Evolutionary conservation across 2,329 filamentous ascomycete species (phyloP), one percentile per base, ranked within the genome.

Genomic region (Diplocarpon mali): DNA sequence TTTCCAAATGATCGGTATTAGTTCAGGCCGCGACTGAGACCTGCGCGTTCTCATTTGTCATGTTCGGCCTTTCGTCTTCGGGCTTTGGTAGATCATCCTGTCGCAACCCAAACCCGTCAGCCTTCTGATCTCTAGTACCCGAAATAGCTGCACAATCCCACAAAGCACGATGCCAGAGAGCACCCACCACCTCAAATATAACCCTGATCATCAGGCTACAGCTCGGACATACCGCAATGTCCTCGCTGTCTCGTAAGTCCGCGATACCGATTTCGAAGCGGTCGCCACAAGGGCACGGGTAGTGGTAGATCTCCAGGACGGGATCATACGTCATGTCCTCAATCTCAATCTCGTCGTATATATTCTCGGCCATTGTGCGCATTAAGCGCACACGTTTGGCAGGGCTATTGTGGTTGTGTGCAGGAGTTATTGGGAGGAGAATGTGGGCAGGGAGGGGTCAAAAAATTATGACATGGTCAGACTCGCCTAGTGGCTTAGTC

Each of bases 281-380:
- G 68, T 98, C 92, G 69, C 92, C 92, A 67, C 92, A 98, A 1
- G 92, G 92, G 64, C 92, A 98, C 12, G 92, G 92, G 64, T 94
- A 95, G 67, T 90, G 84, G 69, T 95, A 98, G 57, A 95, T 82
- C 64, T 95, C 83, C 34, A 88, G 75, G 3, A 73, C 72, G 38
- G 79, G 69, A 65, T 95, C 88, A 64, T 78, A 95, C 59, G 85
- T 92, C 88, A 95, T 94, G 67, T 98, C 92, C 65, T 96, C 90
- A 69, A 96, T 95, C 65, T 96, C 90, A 66, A 96, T 90, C 67
- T 95, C 90, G 61, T 96, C 90, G 71, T 95, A 96, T 63, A 95
- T 85, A 53, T 82, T 75, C 61, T 80, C 78, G 30, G 78, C 71
- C 77, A 57, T 57, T 6, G 16, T 47, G 38, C 35, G 9, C n/a